These are phyloP conservation scores for Priceomyces fermenticarens DNA, from an alignment of 805 yeast species.

Conservation along the genomic window DNA sequence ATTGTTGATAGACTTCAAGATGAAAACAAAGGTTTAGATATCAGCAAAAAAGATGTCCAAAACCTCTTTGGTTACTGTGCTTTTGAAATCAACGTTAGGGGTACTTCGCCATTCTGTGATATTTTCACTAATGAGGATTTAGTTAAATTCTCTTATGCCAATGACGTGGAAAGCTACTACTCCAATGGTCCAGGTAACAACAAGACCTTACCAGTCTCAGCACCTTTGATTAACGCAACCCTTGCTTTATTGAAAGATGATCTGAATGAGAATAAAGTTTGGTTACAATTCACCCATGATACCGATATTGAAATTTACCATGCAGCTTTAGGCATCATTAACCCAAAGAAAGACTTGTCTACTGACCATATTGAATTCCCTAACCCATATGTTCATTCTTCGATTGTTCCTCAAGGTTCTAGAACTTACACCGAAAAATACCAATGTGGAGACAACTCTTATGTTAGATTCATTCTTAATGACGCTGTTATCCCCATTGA, in stretches of 20 bases:
- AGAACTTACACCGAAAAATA: conserved; percentile 37
- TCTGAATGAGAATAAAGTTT: conserved; percentile 47
- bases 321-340: conserved; percentile 60
- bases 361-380: conserved; percentile 46
- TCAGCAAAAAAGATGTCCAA: conserved; percentile 52
- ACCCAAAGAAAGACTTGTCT: conserved; percentile 42
- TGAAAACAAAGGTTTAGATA: conserved; percentile 51
- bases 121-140: conserved; percentile 68
- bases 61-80: conserved; percentile 64
- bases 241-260: conserved; percentile 46
- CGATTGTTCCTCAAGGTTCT: conserved; percentile 40
- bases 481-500: conserved; percentile 39
- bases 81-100: conserved; percentile 68
- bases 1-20: conserved; percentile 59
- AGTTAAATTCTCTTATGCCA: conserved; percentile 56
- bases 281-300: conserved; percentile 76
- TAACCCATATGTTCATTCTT: conserved; percentile 42
- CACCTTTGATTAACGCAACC: conserved; percentile 49
- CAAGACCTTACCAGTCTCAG: conserved; percentile 56
- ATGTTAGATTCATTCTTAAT: conserved; percentile 37
- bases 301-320: conserved; percentile 59
- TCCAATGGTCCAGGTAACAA: conserved; percentile 62
- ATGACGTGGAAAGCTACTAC: conserved; percentile 60
- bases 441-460: conserved; percentile 25
- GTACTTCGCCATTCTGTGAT: conserved; percentile 63